Evolutionary conservation across 192 early-diverging fungal species (phyloP).

Genomic region (Pecoramyces ruminantium): DNA sequence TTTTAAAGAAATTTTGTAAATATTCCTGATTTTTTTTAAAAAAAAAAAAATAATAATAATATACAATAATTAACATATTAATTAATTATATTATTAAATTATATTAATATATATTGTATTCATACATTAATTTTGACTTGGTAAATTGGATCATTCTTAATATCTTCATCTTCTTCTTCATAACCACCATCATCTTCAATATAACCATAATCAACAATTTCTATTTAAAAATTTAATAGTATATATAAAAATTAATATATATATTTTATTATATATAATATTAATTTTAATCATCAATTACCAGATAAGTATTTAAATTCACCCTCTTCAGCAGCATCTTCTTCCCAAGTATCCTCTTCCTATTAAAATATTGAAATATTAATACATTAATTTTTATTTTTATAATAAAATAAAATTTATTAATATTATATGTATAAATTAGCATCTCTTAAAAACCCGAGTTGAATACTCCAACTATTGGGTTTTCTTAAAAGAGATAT

Average conservation of each 20-base stretch:
- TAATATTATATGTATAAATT: no score
- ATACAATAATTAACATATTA: no score
- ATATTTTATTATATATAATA: conserved; percentile 6
- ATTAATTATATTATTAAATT: no score
- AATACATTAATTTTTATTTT: no score
- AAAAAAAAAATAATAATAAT: no score
- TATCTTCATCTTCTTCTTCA: conserved; percentile 43
- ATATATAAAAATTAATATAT: no score
- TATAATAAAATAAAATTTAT: no score
- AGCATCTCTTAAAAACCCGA: no score
- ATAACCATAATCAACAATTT: background rate
- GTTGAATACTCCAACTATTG: no score
- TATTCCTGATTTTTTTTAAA: conserved; percentile 19
- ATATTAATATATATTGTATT: no score
- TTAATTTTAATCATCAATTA: conserved; percentile 10
- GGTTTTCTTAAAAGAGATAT: no score
- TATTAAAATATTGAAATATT: no score
- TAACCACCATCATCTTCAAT: conserved; percentile 31
- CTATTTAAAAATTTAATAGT: conserved; percentile 6
- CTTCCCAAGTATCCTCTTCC: conserved; percentile 28
- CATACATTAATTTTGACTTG: conserved; percentile 46
- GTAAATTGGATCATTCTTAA: conserved; percentile 46
- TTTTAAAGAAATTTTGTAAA: conserved; percentile 33
- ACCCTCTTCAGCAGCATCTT: conserved; percentile 28
- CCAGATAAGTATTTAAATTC: conserved; percentile 24